These are phyloP conservation scores for Rhodomyrtus psidioides DNA, from an alignment of 441 rosid genomes.

Conservation along the genomic window DNA sequence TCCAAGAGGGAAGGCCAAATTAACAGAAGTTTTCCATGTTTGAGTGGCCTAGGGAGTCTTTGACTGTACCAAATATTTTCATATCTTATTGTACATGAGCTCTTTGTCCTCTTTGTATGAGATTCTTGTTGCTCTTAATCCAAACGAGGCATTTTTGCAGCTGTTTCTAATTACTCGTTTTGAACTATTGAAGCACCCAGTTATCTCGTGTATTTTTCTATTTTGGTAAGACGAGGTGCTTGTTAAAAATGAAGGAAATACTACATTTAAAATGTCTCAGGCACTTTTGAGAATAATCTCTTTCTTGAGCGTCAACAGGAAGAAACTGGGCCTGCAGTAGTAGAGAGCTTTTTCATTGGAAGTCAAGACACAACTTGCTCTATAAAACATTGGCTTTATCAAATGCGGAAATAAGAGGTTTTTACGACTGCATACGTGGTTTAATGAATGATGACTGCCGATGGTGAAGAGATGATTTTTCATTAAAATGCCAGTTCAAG, in stretches of 20 bases:
- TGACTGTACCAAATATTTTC: not conserved
- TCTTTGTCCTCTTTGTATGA: not conserved
- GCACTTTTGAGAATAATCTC: not conserved
- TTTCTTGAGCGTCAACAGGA: not conserved
- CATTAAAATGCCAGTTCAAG: not conserved
- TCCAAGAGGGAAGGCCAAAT: not conserved
- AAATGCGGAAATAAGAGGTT: not conserved
- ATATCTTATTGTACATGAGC: not conserved
- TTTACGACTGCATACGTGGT: not conserved
- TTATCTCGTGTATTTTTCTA: not conserved
- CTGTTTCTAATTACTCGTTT: not conserved
- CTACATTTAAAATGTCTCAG: not conserved
- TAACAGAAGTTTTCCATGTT: not conserved
- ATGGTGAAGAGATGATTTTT: not conserved
- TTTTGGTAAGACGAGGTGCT: not conserved
- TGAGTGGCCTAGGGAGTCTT: not conserved
- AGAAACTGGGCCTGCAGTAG: not conserved
- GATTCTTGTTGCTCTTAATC: not conserved
- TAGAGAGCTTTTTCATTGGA: not conserved
- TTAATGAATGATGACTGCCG: not conserved
- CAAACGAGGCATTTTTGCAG: not conserved
- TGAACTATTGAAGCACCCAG: not conserved
- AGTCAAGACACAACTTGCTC: not conserved
- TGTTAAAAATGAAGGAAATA: not conserved
- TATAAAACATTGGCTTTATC: not conserved